phyloP scores from a whole-genome alignment of 352 stramenopile species.

The Phytophthora citrophthora region DNA sequence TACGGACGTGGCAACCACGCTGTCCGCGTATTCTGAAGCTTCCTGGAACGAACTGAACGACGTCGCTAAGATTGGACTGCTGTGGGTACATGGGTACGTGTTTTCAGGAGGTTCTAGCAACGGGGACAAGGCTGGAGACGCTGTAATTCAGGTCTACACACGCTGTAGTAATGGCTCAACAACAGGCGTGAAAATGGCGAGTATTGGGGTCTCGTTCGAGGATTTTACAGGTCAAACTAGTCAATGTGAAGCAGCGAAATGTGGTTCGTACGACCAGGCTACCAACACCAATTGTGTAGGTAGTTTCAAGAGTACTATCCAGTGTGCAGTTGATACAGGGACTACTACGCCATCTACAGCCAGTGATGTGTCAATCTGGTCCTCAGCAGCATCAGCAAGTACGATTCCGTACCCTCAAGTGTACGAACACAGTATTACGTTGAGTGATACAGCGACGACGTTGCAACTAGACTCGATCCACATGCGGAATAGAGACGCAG shows the following conservation, averaged over 20 bases:
- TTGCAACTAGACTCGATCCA: slow-evolving; percentile 48
- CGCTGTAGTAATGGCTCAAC: slow-evolving; percentile 21
- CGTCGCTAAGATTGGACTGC: slow-evolving; percentile 44
- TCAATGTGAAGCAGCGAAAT: slow-evolving; percentile 29
- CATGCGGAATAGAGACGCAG: slow-evolving; percentile 37
- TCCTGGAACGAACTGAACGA: slow-evolving; percentile 47
- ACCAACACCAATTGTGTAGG: slow-evolving; percentile 40
- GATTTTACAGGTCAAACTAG: slow-evolving; percentile 26
- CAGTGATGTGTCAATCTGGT: slow-evolving; percentile 43
- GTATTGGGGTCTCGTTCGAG: slow-evolving; percentile 34
- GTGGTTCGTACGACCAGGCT: slow-evolving; percentile 42
- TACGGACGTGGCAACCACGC: slow-evolving; percentile 24
- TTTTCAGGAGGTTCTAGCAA: slow-evolving; percentile 36
- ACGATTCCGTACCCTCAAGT: slow-evolving; percentile 47
- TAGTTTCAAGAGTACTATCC: slow-evolving; percentile 24
- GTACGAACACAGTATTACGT: slow-evolving; percentile 36
- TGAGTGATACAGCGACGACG: slow-evolving; percentile 10
- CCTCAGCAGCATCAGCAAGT: slow-evolving; percentile 34
- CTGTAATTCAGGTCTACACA: slow-evolving; percentile 50
- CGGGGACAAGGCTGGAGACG: slow-evolving; percentile 10
- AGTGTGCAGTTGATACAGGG: slow-evolving; percentile 40
- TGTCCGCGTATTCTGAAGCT: slow-evolving; percentile 19
- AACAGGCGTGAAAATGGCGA: slow-evolving; percentile 35
- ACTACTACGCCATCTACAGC: slow-evolving; percentile 8
- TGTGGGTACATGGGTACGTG: slow-evolving; percentile 60